phyloP scores from a whole-genome alignment of 768 basidiomycete species.

The Rickenella mellea region DNA sequence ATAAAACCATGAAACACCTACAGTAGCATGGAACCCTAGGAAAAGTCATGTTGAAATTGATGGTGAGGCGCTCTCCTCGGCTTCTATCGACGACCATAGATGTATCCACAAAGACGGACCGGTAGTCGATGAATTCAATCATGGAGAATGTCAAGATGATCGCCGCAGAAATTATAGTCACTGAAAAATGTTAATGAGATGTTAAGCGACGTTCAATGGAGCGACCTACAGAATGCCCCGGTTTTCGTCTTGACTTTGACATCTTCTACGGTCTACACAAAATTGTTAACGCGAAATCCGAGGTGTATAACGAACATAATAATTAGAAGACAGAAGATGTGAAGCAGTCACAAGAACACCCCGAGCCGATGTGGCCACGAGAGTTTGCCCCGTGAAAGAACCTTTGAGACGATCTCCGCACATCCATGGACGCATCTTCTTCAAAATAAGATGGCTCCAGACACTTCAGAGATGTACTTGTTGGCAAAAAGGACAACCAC shows the following conservation, averaged over 20 bases:
- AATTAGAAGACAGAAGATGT: no score
- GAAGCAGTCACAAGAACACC: no score
- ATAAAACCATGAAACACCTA: slow-evolving; percentile 35
- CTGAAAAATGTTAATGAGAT: slow-evolving; percentile 29
- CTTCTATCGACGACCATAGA: slow-evolving; percentile 92
- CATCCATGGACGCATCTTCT: no score
- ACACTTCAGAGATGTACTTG: no score
- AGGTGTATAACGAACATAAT: background rate
- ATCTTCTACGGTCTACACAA: slow-evolving; percentile 91
- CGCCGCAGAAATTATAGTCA: slow-evolving; percentile 85
- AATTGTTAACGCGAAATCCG: background rate
- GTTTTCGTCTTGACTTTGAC: slow-evolving; percentile 98
- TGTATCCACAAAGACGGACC: slow-evolving; percentile 77
- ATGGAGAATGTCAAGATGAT: slow-evolving; percentile 88
- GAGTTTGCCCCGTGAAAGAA: no score
- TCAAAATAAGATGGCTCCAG: no score
- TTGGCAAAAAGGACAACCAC: no score
- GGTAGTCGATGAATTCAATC: slow-evolving; percentile 95
- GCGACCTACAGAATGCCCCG: slow-evolving; percentile 74
- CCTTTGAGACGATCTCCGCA: no score
- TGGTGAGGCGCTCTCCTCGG: slow-evolving; percentile 88
- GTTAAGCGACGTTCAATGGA: slow-evolving; percentile 2
- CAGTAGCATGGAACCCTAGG: slow-evolving; percentile 96
- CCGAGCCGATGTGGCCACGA: no score
- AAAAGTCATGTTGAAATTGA: slow-evolving; percentile 88